Base-by-base conservation (phyloP, 2,329 filamentous ascomycete genomes). In the Aspergillus sp. region DNA sequence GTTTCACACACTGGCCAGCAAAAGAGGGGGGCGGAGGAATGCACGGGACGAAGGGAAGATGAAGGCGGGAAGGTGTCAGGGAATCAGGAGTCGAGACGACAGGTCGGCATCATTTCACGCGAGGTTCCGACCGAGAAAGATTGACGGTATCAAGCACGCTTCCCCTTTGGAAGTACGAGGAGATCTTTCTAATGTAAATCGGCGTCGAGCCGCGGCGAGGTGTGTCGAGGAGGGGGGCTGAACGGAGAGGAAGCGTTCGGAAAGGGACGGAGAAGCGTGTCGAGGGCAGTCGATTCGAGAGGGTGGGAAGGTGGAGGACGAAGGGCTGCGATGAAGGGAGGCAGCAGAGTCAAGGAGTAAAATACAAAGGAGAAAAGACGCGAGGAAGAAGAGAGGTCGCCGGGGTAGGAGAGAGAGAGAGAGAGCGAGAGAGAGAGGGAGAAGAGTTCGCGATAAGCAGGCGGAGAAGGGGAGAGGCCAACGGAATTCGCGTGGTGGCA, bases 251-350 rank as follows among this genome's bases (percentile, higher is more conserved):
- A 17, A 45, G 40, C 15, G 27, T 47, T 33, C 48, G 55, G 33
- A 45, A 53, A 37, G 39, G 44, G 21, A 43, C 52, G 52, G 57
- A 44, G 41, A 17, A 43, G 19, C 24, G 53, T 44, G 54, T 40
- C 70, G 52, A 83, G 79, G 73, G 87, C 86, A 74, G 84, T 37
- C 45, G 17, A 35, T 31, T 33, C 79, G 63, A 90, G 95, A 49
- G 66, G 88, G 88, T 95, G 95, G 90, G 96, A 96, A 72, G 91
- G 85, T 37, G 33, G 83, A 88, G 60, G 82, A 87, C 47, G 88
- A 90, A 55, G 95, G 90, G 90, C 86, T 86, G 21, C 56, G 61
- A 15, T 70, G 60, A 7, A 52, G 57, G 39, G 58, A 54, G 9
- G 68, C 70, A 46, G 17, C 4, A 27, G 23, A 8, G 35, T 24